Percentiles rank a stretch among this genome's conserved stretches.
phyloP scores from a whole-genome alignment of 2,329 filamentous ascomycete genomes.

The Taxawa tesnikishii region DNA sequence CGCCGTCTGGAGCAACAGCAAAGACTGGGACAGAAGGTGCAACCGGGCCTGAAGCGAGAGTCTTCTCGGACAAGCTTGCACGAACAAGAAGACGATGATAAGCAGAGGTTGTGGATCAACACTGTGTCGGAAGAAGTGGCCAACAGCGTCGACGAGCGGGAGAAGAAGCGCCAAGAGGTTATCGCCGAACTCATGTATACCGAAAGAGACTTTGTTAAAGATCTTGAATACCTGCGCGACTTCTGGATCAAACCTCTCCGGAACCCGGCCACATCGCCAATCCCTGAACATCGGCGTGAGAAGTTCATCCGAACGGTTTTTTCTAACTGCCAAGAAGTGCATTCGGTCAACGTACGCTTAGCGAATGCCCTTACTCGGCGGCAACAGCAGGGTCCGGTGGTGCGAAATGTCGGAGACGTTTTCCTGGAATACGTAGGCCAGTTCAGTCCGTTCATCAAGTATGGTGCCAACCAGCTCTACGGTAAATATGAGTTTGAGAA shows the following conservation, averaged over 20 bases:
- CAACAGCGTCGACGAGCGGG: conserved; percentile 75
- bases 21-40: conserved; percentile 82
- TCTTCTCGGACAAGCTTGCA: conserved; percentile 62
- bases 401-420: conserved; percentile 82
- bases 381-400: conserved; percentile 82
- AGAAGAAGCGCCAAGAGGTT: conserved; percentile 96
- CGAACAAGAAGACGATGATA: conserved; percentile 71
- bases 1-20: conserved; percentile 90
- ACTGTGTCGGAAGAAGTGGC: conserved; percentile 92
- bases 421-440: conserved; percentile 85
- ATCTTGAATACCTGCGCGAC: conserved; percentile 91
- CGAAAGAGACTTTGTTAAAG: conserved; percentile 96
- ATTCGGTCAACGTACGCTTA: conserved; percentile 79
- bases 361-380: conserved; percentile 78
- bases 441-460: conserved; percentile 92
- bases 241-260: conserved; percentile 96
- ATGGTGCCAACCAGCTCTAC: conserved; percentile 89
- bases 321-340: conserved; percentile 89
- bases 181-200: conserved; percentile 99
- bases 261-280: conserved; percentile 65
- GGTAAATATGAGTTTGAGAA: conserved; percentile 98
- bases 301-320: conserved; percentile 92
- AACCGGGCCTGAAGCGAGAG: conserved; percentile 68
- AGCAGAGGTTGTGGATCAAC: conserved; percentile 99
- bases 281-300: conserved; percentile 76